Base-by-base conservation (phyloP, 2,329 filamentous ascomycete genomes). In the Pestalotiopsis sp. region DNA sequence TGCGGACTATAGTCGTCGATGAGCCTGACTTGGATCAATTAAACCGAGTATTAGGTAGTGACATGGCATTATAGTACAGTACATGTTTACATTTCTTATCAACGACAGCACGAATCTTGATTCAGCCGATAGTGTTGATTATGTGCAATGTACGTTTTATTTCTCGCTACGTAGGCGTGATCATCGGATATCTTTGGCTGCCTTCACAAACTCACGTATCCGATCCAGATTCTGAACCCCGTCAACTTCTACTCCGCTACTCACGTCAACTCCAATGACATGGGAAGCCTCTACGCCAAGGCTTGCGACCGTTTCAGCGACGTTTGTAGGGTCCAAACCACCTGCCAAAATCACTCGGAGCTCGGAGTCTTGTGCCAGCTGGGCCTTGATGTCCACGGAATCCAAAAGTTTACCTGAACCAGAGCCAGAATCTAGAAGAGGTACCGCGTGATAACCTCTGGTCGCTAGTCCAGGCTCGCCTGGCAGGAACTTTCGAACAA, bases 221-320 rank as follows among this genome's bases (percentile, higher is more conserved):
- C 92, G 97, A 20, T 89, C 88, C 68, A 95, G 75, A 79, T 91
- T 92, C 81, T 99, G 96, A 77, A 89, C 84, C 2, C 94, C 95
- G 73, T 92, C 88, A 45, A 90, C 90, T 81, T 98, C 96, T 2
- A 99, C 94, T 0, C 97, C 97, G 76, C 93, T 97, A 80, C 94
- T 97, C 23, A 97, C 93, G 83, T 99, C 96, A 3, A 99, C 92
- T 2, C 92, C 95, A 41, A 94, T 83, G 13, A 98, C 88, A 69
- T 91, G 89, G 11, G 84, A 84, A 31, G 84, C 84, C 11, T 89
- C 78, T 6, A 87, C 83, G 0, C 90, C 91, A 17, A 95, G 82
- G 14, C 87, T 85, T 25, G 84, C 82, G 20, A 99, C 83, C 7
- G 89, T 86, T 4, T 89, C 84, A 1, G 83, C 83, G 4, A 99